phyloP scores from a whole-genome alignment of 2,329 filamentous ascomycete genomes.

The Curvularia sp. region DNA sequence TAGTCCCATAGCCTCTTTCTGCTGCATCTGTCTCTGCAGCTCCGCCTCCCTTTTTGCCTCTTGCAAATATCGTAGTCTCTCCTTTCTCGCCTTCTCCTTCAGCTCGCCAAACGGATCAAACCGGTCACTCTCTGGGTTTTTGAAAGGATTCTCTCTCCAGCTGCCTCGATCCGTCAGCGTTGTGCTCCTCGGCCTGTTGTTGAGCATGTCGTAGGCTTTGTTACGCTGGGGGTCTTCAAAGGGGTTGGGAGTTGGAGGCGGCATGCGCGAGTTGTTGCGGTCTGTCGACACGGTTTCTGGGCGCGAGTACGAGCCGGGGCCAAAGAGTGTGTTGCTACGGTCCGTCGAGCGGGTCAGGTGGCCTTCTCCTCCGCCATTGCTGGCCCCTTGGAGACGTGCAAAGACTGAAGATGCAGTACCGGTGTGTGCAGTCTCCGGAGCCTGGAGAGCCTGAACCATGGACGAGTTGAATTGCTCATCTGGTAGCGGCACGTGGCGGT shows the following conservation, averaged over 20 bases:
- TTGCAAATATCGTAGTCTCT: slow-evolving; percentile 38
- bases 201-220: slow-evolving; percentile 48
- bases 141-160: slow-evolving; percentile 48
- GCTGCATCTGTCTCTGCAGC: slow-evolving; percentile 18
- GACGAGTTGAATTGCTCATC: slow-evolving; percentile 39
- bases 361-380: slow-evolving; percentile 6
- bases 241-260: slow-evolving; percentile 42
- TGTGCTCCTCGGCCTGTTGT: slow-evolving; percentile 42
- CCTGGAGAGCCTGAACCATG: slow-evolving; percentile 29
- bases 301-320: slow-evolving; percentile 33
- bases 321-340: slow-evolving; percentile 40
- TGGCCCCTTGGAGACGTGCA: slow-evolving; percentile 13
- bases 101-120: slow-evolving; percentile 51
- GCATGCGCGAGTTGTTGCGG: slow-evolving; percentile 15
- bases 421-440: slow-evolving; percentile 36
- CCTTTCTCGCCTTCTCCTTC: slow-evolving; percentile 41
- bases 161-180: slow-evolving; percentile 47
- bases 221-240: slow-evolving; percentile 47
- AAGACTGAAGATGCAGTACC: slow-evolving; percentile 20
- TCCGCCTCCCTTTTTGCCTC: slow-evolving; percentile 35
- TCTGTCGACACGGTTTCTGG: slow-evolving; percentile 46
- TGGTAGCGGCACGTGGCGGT: slow-evolving; percentile 26
- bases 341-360: slow-evolving; percentile 37
- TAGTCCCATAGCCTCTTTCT: slow-evolving; percentile 43
- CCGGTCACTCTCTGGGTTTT: slow-evolving; percentile 43